Evolutionary conservation across 257 asterid species (phyloP), one percentile per base, ranked within the genome.

Genomic region (Marsdenia floribunda): DNA sequence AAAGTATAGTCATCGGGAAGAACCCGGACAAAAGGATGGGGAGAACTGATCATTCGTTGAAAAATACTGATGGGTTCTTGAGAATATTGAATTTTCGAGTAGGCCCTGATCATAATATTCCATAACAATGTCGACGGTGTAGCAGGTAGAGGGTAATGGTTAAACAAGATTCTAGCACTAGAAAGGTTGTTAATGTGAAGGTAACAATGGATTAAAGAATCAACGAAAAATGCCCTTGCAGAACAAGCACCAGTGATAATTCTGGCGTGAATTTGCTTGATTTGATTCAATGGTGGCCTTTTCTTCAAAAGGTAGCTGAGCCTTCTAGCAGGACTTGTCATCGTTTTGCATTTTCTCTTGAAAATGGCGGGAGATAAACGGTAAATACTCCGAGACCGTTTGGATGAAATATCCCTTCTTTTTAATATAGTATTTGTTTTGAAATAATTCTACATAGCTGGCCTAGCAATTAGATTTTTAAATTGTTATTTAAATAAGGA

Each of bases 131-230:
- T 73, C 29, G 95, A 85, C 3, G 95, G 91, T 40, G 96, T 67
- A 70, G 33, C 33, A 29, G 85, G 79, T 77, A 78, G 73, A 67
- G 92, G 97, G 42, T 83, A 79, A 61, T 78, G 63, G 40, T 83
- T 52, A 76, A 90, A 83, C 74, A 93, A 53, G 75, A 68, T 71
- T 76, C 88, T 87, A 12, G 92, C 93, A 10, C 61, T 29, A 33
- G 13, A 38, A 65, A 87, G 70, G 47, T 80, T 78, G 57, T 83
- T 73, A 66, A 79, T 77, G 77, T 84, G 87, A 22, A 89, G 90
- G 79, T 91, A 91, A 71, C 90, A 87, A 76, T 85, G 97, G 82
- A 89, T 88, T 58, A 93, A 91, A 54, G 95, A 88, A 73, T 87
- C 83, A 3, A 76, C 76, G 24, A 89, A 60, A 26, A 83, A 81